These are phyloP conservation scores for Abrus precatorius DNA, from an alignment of 306 rosid species.

Conservation along the genomic window DNA sequence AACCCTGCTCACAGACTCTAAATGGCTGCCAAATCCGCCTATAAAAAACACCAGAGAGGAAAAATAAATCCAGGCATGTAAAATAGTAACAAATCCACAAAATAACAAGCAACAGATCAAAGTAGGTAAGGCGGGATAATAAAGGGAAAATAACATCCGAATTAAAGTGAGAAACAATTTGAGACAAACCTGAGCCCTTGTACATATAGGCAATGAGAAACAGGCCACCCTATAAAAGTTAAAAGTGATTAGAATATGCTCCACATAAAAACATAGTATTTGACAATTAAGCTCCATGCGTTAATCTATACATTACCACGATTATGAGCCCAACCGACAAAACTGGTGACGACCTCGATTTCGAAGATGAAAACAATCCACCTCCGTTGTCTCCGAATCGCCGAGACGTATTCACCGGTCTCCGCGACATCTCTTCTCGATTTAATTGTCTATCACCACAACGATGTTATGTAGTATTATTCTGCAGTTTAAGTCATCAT, in stretches of 20 bases:
- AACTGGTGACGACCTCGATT: slow-evolving; percentile 60
- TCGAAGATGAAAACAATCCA: slow-evolving; percentile 55
- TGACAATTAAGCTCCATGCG: slow-evolving; percentile 1
- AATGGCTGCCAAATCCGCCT: slow-evolving; percentile 56
- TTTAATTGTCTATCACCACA: slow-evolving; percentile 9
- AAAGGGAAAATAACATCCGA: slow-evolving; percentile 8
- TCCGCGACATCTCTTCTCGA: slow-evolving; percentile 61
- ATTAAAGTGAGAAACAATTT: neutral
- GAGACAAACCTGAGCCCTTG: slow-evolving; percentile 57
- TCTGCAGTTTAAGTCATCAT: slow-evolving; percentile 8
- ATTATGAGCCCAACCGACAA: slow-evolving; percentile 57
- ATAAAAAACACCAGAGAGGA: slow-evolving; percentile 16
- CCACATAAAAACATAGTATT: neutral
- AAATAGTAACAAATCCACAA: neutral
- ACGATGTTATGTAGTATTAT: neutral
- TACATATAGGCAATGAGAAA: slow-evolving; percentile 59
- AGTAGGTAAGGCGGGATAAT: neutral
- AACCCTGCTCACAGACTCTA: slow-evolving; percentile 55
- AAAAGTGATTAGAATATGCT: slow-evolving; percentile 36
- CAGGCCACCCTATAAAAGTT: slow-evolving; percentile 58
- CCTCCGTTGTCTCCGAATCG: slow-evolving; percentile 62
- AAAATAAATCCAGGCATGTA: neutral
- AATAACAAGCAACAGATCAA: slow-evolving; percentile 22
- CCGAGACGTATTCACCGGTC: slow-evolving; percentile 59
- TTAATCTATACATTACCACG: slow-evolving; percentile 48